These are phyloP conservation scores for Gloeostereum incarnatum DNA, from an alignment of 768 basidiomycete species.

Conservation along the genomic window DNA sequence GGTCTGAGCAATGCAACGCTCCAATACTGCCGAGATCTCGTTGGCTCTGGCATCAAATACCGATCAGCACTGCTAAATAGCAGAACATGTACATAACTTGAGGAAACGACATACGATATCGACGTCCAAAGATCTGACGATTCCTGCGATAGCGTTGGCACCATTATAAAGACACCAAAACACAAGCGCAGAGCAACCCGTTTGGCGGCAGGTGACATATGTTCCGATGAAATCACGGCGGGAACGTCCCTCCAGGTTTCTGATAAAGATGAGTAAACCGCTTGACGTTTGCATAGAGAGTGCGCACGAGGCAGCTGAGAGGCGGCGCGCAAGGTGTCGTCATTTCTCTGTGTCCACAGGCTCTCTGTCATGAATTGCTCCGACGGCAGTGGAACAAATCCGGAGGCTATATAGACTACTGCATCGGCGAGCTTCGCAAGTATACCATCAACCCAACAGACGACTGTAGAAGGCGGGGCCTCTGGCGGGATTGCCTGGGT, in stretches of 20 bases:
- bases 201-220: constrained; percentile 50
- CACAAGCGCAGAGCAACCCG: constrained; percentile 48
- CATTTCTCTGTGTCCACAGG: constrained; percentile 31
- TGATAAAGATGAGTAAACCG: constrained; percentile 13
- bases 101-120: constrained; percentile 2
- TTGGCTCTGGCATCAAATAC: constrained; percentile 3
- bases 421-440: constrained; percentile 42
- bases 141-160: constrained; percentile 25
- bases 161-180: constrained; percentile 47
- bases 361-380: constrained; percentile 16
- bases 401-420: constrained; percentile 18
- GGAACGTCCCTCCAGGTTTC: constrained; percentile 46
- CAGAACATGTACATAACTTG: not conserved
- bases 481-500: constrained; percentile 16
- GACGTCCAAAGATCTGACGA: constrained; percentile 15
- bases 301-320: constrained; percentile 55
- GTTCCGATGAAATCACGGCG: constrained; percentile 32
- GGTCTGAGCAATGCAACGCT: constrained; percentile 10
- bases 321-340: constrained; percentile 48
- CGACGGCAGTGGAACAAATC: constrained; percentile 7
- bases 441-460: constrained; percentile 61
- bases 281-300: not conserved
- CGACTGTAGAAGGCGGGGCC: constrained; percentile 20
- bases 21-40: constrained; percentile 11
- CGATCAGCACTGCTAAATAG: not conserved